A percentile compares a stretch with the other conserved stretches of the same genome.
These are phyloP conservation scores for Vicia faba DNA, from an alignment of 306 rosid genomes.

Conservation along the genomic window DNA sequence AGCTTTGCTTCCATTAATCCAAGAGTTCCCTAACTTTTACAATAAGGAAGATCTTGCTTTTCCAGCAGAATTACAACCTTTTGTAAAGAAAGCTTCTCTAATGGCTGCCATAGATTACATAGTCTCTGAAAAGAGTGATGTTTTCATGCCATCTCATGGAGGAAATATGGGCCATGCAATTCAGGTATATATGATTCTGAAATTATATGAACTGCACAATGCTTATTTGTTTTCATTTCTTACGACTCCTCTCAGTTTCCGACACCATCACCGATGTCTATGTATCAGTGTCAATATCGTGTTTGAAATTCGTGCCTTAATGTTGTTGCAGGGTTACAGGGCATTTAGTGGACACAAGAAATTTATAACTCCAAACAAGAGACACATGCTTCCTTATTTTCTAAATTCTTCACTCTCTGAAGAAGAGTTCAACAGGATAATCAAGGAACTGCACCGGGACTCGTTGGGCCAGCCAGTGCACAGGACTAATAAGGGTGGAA, in stretches of 20 bases:
- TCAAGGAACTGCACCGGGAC: conserved; percentile 69
- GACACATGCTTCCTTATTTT: conserved; percentile 86
- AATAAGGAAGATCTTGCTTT: conserved; percentile 83
- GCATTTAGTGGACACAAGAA: conserved; percentile 92
- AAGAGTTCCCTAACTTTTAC: conserved; percentile 69
- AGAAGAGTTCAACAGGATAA: conserved; percentile 66
- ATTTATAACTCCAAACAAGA: conserved; percentile 91
- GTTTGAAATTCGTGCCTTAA: not conserved
- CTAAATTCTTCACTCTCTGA: conserved; percentile 67
- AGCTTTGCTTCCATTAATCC: conserved; percentile 70
- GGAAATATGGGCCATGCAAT: conserved; percentile 98
- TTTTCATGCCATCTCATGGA: conserved; percentile 99
- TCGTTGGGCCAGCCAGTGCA: conserved; percentile 87
- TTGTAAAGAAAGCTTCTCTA: conserved; percentile 72
- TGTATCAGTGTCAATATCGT: not conserved
- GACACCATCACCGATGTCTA: not conserved
- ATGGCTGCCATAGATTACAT: conserved; percentile 97
- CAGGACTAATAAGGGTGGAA: conserved; percentile 57
- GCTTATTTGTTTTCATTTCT: too few species aligned
- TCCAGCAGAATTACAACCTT: conserved; percentile 73
- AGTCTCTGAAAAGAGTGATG: conserved; percentile 83
- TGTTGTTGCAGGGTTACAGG: conserved; percentile 72
- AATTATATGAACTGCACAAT: not conserved
- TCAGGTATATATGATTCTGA: conserved; percentile 58
- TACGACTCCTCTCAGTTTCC: too few species aligned